These are phyloP conservation scores for Apiotrichum siamense DNA, from an alignment of 1,284 basidiomycete species.

Conservation along the genomic window DNA sequence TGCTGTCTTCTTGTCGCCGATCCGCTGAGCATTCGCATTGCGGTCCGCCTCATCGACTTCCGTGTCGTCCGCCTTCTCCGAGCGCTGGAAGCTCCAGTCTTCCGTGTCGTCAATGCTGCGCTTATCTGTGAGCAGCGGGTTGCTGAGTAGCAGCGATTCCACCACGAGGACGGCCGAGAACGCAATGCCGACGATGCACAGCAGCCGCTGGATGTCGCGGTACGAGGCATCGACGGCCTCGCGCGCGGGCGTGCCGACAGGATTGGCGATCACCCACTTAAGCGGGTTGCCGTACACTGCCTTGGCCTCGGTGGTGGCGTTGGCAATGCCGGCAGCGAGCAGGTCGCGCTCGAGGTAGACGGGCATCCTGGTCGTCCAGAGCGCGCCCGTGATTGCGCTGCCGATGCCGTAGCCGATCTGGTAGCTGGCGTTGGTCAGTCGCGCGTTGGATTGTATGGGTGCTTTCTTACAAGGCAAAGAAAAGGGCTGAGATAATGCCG, in stretches of 20 bases:
- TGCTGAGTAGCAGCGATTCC: conserved; percentile 15
- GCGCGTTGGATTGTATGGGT: background rate
- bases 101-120: conserved; percentile 29
- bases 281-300: conserved; percentile 35
- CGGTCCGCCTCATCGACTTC: too few species aligned
- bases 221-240: conserved; percentile 32
- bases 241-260: conserved; percentile 37
- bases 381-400: conserved; percentile 46
- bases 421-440: background rate
- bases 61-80: too few species aligned
- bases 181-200: conserved; percentile 31
- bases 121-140: conserved; percentile 3
- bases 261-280: conserved; percentile 29
- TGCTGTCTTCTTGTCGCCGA: too few species aligned
- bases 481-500: conserved; percentile 42
- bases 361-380: conserved; percentile 39
- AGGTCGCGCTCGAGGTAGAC: conserved; percentile 12
- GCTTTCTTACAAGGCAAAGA: conserved; percentile 20
- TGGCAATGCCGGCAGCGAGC: background rate
- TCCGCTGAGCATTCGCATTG: too few species aligned
- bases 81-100: too few species aligned
- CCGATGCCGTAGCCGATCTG: conserved; percentile 45
- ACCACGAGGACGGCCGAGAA: conserved; percentile 19
- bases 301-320: conserved; percentile 5
- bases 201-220: conserved; percentile 24